These are phyloP conservation scores for Gamsiella multidivaricata DNA, from an alignment of 192 early-diverging fungal genomes.

Conservation along the genomic window DNA sequence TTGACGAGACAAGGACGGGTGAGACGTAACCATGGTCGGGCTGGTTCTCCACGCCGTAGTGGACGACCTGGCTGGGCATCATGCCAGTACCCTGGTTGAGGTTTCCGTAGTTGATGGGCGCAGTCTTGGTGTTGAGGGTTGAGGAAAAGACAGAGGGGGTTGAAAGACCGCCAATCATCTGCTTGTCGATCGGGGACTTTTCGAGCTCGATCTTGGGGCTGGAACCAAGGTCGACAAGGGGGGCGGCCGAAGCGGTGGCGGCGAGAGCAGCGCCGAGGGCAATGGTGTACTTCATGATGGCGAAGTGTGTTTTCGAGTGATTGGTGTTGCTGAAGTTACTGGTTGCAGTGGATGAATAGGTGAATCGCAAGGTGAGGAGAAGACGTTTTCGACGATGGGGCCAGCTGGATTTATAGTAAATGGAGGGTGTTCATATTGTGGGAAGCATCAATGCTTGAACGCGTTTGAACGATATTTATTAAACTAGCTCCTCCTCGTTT, in stretches of 20 bases:
- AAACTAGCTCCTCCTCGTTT: too few relatives aligned
- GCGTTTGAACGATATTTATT: too few relatives aligned
- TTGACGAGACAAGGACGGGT: constrained; percentile 25
- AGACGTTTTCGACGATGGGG: too few relatives aligned
- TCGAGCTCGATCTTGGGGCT: neutral
- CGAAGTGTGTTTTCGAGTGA: neutral
- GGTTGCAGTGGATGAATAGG: too few relatives aligned
- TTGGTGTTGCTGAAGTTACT: too few relatives aligned
- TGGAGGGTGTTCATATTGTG: too few relatives aligned
- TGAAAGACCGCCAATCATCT: constrained; percentile 17
- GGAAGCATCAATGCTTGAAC: too few relatives aligned
- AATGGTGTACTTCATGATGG: constrained; percentile 22
- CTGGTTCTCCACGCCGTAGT: constrained; percentile 46
- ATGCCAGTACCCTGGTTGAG: constrained; percentile 43
- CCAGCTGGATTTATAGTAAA: too few relatives aligned
- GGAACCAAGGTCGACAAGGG: constrained; percentile 8
- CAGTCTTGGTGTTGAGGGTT: constrained; percentile 30
- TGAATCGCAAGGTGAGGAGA: too few relatives aligned
- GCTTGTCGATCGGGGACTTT: constrained; percentile 11
- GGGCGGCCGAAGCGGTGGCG: constrained; percentile 14
- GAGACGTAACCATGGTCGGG: constrained; percentile 38
- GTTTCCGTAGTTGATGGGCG: constrained; percentile 48
- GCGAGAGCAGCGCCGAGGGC: constrained; percentile 26
- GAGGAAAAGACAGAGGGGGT: constrained; percentile 22
- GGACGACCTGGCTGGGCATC: constrained; percentile 42